Evolutionary conservation across 495 filamentous ascomycete genomes (phyloP), one percentile per base, ranked within the genome.

Genomic region (Xylaria curta): DNA sequence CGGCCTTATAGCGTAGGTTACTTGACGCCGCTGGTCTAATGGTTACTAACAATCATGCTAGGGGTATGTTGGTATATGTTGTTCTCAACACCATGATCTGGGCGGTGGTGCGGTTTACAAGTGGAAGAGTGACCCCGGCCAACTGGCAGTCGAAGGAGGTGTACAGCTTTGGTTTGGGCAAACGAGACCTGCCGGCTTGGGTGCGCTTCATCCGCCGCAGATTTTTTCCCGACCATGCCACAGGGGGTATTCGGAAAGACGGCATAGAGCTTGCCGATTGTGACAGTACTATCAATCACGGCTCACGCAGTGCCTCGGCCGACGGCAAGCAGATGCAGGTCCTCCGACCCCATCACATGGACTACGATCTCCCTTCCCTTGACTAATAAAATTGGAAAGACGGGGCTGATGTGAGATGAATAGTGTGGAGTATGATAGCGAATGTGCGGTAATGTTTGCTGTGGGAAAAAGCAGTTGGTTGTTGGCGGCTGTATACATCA

Each of bases 121-220:
- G 86, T 0, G 90, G 89, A 19, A 84, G 86, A 10, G 86, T 94
- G 56, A 83, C 88, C 4, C 93, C 93, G 0, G 86, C 89, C 0
- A 90, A 93, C 74, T 91, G 91, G 80, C 87, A 94, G 17, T 80
- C 89, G 66, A 92, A 92, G 68, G 91, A 95, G 59, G 88, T 89
- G 36, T 95, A 93, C 91, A 90, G 91, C 2, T 93, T 88, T 86
- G 87, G 84, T 67, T 72, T 81, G 10, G 76, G 73, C 75, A 78
- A 36, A 54, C 78, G 69, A 69, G 79, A 74, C 76, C 74, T 58
- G 80, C 82, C 83, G 61, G 77, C 58, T 49, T 83, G 62, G 78
- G 74, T 56, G 68, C 69, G 62, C 66, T 68, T 63, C 24, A 65
- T 76, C 46, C 69, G 56, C 58, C 38, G 54, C 68, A 75, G 71